phyloP scores from a whole-genome alignment of 805 yeast genomes.

The Isabelozyma pseudorhagii region DNA sequence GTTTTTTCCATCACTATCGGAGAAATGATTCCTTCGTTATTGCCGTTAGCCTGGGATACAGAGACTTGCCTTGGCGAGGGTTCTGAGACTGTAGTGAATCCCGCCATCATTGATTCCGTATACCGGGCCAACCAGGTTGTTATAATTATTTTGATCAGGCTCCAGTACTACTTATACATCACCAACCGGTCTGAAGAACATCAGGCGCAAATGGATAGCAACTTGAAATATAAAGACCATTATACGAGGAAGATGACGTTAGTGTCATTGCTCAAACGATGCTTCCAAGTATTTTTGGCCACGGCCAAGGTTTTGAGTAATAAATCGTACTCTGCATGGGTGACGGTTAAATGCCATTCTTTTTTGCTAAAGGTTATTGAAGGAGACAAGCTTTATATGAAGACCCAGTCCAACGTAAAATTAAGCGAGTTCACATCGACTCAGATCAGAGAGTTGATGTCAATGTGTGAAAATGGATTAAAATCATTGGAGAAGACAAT shows the following conservation, averaged over 20 bases:
- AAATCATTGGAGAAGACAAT: not conserved
- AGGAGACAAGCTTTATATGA: constrained; percentile 18
- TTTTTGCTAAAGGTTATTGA: constrained; percentile 33
- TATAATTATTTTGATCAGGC: constrained; percentile 4
- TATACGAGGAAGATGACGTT: not conserved
- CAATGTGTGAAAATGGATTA: not conserved
- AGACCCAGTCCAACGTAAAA: not conserved
- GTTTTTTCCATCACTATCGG: constrained; percentile 15
- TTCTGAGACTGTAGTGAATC: constrained; percentile 26
- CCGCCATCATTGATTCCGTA: constrained; percentile 23
- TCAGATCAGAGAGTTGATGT: not conserved
- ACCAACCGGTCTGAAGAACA: constrained; percentile 1
- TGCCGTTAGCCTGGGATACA: constrained; percentile 15
- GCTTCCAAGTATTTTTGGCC: constrained; percentile 7
- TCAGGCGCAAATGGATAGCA: constrained; percentile 1
- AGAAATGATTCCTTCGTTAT: constrained; percentile 22
- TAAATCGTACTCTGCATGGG: constrained; percentile 57
- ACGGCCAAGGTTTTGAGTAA: constrained; percentile 38
- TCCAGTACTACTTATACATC: constrained; percentile 1
- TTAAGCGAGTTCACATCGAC: not conserved
- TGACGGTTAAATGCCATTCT: constrained; percentile 51
- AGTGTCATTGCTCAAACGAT: constrained; percentile 4
- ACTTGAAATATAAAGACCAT: constrained; percentile 1
- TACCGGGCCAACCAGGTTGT: constrained; percentile 29
- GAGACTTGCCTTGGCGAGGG: constrained; percentile 18